phyloP scores from a whole-genome alignment of 768 basidiomycete genomes.

The Coprinopsis marcescibilis region DNA sequence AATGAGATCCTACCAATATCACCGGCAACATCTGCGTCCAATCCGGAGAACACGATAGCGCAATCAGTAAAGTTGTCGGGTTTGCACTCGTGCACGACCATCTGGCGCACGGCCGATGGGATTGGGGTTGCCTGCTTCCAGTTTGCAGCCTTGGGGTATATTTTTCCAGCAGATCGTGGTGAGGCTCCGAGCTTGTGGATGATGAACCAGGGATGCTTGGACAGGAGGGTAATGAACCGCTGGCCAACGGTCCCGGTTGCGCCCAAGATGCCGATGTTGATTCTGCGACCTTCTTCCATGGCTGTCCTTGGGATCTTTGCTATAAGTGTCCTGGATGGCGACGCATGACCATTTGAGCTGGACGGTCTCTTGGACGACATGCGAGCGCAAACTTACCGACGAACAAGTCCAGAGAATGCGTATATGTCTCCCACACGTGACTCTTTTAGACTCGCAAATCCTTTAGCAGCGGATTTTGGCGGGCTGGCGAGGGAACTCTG shows the following conservation, averaged over 20 bases:
- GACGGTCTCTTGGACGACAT: conserved; percentile 9
- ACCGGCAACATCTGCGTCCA: conserved; percentile 92
- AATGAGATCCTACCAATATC: conserved; percentile 69
- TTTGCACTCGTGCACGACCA: conserved; percentile 72
- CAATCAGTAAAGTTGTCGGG: conserved; percentile 77
- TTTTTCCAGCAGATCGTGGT: conserved; percentile 77
- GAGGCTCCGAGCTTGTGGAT: conserved; percentile 89
- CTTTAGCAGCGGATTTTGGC: no score
- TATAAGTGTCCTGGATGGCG: conserved; percentile 19
- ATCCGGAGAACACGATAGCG: conserved; percentile 87
- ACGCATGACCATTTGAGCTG: conserved; percentile 19
- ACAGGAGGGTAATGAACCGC: conserved; percentile 85
- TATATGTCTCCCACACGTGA: no score
- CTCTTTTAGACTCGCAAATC: no score
- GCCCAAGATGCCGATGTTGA: conserved; percentile 71
- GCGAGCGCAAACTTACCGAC: no score
- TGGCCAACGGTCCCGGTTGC: conserved; percentile 96
- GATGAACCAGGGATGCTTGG: conserved; percentile 85
- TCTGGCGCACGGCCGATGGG: conserved; percentile 52
- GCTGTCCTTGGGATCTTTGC: conserved; percentile 24
- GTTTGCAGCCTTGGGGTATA: conserved; percentile 62
- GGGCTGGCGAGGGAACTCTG: no score
- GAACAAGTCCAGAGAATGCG: no score
- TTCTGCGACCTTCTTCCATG: conserved; percentile 24
- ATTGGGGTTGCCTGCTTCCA: conserved; percentile 89